A percentile compares a stretch with the other conserved stretches of the same genome.
Conservation (phyloP, 768 basidiomycete genomes). For the Termitomyces sp. region DNA sequence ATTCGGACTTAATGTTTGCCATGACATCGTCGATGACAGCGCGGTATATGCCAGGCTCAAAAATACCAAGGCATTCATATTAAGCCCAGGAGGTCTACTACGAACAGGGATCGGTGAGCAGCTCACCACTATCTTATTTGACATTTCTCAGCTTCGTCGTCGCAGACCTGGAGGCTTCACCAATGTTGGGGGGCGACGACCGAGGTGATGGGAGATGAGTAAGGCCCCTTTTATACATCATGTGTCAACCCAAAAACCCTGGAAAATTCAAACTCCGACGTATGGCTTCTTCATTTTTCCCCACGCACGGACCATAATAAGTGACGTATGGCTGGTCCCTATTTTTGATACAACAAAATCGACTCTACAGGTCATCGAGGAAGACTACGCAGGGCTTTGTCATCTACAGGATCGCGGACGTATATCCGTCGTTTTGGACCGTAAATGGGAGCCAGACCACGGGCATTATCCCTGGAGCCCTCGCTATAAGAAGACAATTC, state of each 20-base stretch:
- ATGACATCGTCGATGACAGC: constrained; percentile 97
- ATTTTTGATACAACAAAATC: neutral
- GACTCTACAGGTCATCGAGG: constrained; percentile 12
- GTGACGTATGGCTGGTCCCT: neutral
- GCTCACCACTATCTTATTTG: constrained; percentile 99
- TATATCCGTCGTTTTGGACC: constrained; percentile 49
- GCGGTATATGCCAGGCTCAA: constrained; percentile 90
- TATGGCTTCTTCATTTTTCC: constrained; percentile 20
- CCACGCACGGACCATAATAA: constrained; percentile 37
- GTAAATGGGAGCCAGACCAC: constrained; percentile 59
- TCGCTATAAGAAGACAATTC: constrained; percentile 5
- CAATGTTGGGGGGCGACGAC: constrained; percentile 30
- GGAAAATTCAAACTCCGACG: constrained; percentile 41
- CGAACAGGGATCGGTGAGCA: constrained; percentile 55
- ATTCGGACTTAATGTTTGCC: constrained; percentile 79
- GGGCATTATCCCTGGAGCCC: constrained; percentile 21
- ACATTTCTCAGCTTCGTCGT: constrained; percentile 49
- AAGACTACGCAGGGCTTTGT: constrained; percentile 50
- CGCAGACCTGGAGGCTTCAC: constrained; percentile 25
- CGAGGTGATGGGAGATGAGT: constrained; percentile 34
- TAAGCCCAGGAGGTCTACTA: constrained; percentile 53
- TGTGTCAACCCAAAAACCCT: constrained; percentile 34
- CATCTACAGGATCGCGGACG: constrained; percentile 56
- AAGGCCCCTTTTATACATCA: constrained; percentile 47
- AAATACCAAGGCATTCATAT: constrained; percentile 37